Evolutionary conservation across 345 rosid genomes (phyloP).

Genomic region (Mercurialis annua): DNA sequence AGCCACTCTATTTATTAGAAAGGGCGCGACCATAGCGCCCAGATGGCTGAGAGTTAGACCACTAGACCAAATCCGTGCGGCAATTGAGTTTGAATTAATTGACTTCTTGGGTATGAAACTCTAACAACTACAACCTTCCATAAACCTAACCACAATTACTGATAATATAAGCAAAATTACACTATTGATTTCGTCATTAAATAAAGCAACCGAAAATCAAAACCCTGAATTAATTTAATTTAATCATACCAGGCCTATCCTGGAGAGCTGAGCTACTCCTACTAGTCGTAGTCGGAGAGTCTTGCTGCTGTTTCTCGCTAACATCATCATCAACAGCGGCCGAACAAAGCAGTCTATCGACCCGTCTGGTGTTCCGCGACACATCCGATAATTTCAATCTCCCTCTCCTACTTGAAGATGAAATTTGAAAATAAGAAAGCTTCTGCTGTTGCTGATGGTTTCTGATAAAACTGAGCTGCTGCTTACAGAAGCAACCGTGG

Average conservation of each 20-base stretch:
- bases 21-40: too few species aligned
- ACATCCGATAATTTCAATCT: slow-evolving; percentile 31
- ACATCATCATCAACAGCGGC: slow-evolving; percentile 56
- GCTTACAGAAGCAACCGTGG: slow-evolving; percentile 41
- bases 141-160: too few species aligned
- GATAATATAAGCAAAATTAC: too few species aligned
- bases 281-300: slow-evolving; percentile 19
- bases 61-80: too few species aligned
- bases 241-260: slow-evolving; percentile 59
- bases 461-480: slow-evolving; percentile 23
- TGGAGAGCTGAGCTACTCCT: slow-evolving; percentile 47
- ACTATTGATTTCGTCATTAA: too few species aligned
- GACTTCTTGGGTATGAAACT: too few species aligned
- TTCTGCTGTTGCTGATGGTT: slow-evolving; percentile 15
- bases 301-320: slow-evolving; percentile 29
- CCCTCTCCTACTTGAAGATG: slow-evolving; percentile 22
- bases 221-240: too few species aligned
- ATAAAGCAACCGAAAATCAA: too few species aligned
- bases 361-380: slow-evolving; percentile 29
- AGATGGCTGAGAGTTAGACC: too few species aligned
- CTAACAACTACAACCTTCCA: too few species aligned
- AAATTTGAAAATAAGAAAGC: slow-evolving; percentile 25
- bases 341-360: slow-evolving; percentile 29
- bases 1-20: too few species aligned
- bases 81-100: too few species aligned